Evolutionary conservation across 179 eudicot genomes (phyloP).

Genomic region (Vitellaria paradoxa): DNA sequence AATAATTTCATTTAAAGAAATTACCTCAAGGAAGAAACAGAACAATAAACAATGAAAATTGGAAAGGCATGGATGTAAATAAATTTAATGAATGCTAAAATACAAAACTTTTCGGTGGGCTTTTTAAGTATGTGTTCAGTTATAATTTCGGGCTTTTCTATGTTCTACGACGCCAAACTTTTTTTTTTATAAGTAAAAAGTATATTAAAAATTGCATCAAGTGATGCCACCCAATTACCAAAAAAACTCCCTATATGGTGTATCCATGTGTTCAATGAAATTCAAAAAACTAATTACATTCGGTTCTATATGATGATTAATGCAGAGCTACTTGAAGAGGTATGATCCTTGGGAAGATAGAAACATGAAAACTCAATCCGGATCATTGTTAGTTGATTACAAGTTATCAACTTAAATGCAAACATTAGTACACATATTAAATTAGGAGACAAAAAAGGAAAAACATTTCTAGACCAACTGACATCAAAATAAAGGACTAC

Average conservation of each 20-base stretch:
- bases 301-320: too few relatives aligned
- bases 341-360: background rate
- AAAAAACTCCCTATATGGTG: too few relatives aligned
- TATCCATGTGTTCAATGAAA: background rate
- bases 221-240: too few relatives aligned
- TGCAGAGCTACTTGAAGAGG: too few relatives aligned
- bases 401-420: background rate
- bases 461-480: background rate
- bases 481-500: background rate
- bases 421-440: background rate
- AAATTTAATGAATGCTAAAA: background rate
- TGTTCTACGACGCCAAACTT: background rate
- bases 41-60: background rate
- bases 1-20: conserved; percentile 1
- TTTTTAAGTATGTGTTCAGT: background rate
- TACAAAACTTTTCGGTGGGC: background rate
- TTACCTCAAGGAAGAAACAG: background rate
- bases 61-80: background rate
- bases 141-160: background rate
- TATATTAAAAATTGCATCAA: too few relatives aligned
- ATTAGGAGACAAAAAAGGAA: too few relatives aligned
- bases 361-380: background rate
- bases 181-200: too few relatives aligned
- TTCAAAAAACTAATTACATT: background rate
- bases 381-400: background rate